Base-by-base conservation (phyloP, 257 asterid species). In the Cinchona pubescens region DNA sequence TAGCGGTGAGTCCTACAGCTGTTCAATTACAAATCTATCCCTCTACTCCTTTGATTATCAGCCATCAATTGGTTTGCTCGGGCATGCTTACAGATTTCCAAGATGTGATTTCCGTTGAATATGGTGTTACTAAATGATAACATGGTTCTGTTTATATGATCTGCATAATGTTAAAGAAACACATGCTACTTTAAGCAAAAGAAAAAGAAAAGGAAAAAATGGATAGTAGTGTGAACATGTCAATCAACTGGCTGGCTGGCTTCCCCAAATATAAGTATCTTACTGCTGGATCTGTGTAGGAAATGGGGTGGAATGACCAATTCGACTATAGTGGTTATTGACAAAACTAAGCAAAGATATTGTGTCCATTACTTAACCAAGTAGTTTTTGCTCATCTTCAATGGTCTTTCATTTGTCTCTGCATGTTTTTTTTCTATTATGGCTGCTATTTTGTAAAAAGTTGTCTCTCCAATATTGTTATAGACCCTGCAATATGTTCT, bases 401-500 rank as follows among this genome's bases (percentile, higher is more conserved):
- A 11, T 1, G 55, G 55, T 30, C 32, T n/a, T 51, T 40, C 38
- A 4, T 51, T n/a, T 40, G 38, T 37, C 27, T 38, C 42, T 51
- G 25, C 25, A n/a, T 4, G 5, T 37, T 55, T n/a, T 38, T n/a
- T n/a, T n/a, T n/a, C n/a, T n/a, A n/a, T n/a, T n/a, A 19, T 45
- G 30, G 14, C 40, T 19, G 30, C 49, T 64, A 46, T 18, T 34
- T 49, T 56, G 58, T 81, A 43, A 13, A 73, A 73, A 53, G 0
- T 34, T 51, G 55, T 38, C 68, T 79, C 58, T 27, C 56, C 37
- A 48, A 55, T 82, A 56, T 55, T n/a, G 75, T 69, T 78, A 3
- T 42, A 95, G 98, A 92, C 99, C 16, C 66, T 95, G 97, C 99
- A 95, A 81, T n/a, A n/a, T n/a, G n/a, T n/a, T n/a, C n/a, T n/a